Base-by-base conservation (phyloP, 2,329 filamentous ascomycete genomes). In the Westerdykella ornata region DNA sequence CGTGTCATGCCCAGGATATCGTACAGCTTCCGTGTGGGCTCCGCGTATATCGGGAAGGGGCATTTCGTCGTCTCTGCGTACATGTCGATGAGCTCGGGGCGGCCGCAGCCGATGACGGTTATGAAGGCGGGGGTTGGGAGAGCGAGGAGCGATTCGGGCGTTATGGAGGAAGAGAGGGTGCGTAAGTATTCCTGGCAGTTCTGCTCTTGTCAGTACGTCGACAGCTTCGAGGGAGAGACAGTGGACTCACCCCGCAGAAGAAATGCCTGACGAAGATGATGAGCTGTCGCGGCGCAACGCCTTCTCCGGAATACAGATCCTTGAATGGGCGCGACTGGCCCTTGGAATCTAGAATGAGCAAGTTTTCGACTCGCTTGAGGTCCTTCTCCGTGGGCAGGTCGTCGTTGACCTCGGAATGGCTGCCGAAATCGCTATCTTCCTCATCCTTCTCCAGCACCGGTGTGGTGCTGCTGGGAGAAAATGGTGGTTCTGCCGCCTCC, bases 261-360 rank as follows among this genome's bases (percentile, higher is more conserved):
- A 88, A 89, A 67, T 88, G 84, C 34, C 85, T 76, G 43, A 89
- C 74, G 59, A 89, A 88, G 51, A 88, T 78, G 32, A 88, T 66
- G 22, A 89, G 71, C 19, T 85, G 77, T 2, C 80, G 47, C 1
- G 59, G 56, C 26, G 63, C 64, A 7, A 60, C 53, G 12, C 57
- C 62, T 15, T 5, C 11, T 34, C 58, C 63, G 18, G 52, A 43
- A 41, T 66, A 66, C 20, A 68, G 45, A 20, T 60, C 59, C 42
- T 57, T 63, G 56, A 68, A 68, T 7, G 62, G 60, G 17, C 56
- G 44, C 22, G 56, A 61, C 38, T 61, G 51, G 1, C 66, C 63
- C 29, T 64, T 38, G 1, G 58, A 54, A 36, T 67, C 66, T 15
- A 67, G 50, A 4, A 68, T 53, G 2, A 65, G 48, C 40, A 67